Evolutionary conservation across 345 rosid genomes (phyloP).

Genomic region (Salix exigua): DNA sequence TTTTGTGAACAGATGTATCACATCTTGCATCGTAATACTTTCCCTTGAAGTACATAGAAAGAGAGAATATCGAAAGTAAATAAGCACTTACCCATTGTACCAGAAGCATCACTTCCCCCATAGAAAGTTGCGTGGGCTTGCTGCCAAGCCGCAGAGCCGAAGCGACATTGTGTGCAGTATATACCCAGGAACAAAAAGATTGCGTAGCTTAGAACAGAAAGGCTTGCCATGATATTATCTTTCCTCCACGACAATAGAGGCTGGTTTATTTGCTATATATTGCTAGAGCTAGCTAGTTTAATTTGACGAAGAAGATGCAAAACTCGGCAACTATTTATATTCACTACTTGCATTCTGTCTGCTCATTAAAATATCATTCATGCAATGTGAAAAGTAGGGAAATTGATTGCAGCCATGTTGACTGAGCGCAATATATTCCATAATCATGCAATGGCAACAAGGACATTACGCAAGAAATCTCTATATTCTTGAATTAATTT

Average conservation of each 20-base stretch:
- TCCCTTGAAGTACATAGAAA: too few species aligned
- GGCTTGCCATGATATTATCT: slow-evolving; percentile 25
- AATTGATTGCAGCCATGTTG: slow-evolving; percentile 3
- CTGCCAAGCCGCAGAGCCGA: slow-evolving; percentile 23
- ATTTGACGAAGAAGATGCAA: slow-evolving; percentile 2
- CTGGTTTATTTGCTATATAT: too few species aligned
- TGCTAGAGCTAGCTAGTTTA: too few species aligned
- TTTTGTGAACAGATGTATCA: background rate
- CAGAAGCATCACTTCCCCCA: slow-evolving; percentile 26
- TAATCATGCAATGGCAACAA: too few species aligned
- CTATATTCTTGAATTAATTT: too few species aligned
- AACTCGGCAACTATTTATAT: slow-evolving; percentile 36
- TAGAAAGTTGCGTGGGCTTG: slow-evolving; percentile 33
- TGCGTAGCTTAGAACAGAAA: slow-evolving; percentile 10
- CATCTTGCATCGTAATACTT: too few species aligned
- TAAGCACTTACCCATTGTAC: slow-evolving; percentile 25
- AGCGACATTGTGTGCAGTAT: slow-evolving; percentile 13
- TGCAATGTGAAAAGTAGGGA: background rate
- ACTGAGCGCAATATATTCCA: too few species aligned
- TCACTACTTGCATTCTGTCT: background rate
- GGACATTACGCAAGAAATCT: too few species aligned
- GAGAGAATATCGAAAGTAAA: background rate
- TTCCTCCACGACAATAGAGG: too few species aligned
- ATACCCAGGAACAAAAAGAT: slow-evolving; percentile 27
- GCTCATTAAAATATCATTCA: slow-evolving; percentile 16